Base-by-base conservation (phyloP, 768 basidiomycete genomes). In the Omphalotus guepiniiformis region DNA sequence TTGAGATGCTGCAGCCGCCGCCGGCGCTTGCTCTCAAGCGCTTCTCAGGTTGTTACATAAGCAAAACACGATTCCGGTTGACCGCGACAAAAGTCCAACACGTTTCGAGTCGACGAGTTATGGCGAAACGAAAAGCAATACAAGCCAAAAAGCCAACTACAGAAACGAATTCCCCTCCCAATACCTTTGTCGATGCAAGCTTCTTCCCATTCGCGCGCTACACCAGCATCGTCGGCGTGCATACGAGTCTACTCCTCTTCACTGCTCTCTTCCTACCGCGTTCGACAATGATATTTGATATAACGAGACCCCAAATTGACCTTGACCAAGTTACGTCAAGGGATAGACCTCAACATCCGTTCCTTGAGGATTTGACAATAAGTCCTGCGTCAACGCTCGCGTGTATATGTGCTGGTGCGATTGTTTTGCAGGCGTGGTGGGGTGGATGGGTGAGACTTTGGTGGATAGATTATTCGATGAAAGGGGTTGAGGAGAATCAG, bases 251-350 rank as follows among this genome's bases (percentile, higher is more conserved):
- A 6, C 72, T 89, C 52, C 64, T 69, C 2, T 90, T 88, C 62
- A 71, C 75, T 11, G 78, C 78, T 1, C 69, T 91, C 44, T 82
- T 79, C 60, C 71, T 91, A n/a, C 89, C 88, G n/a, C 76, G 76
- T 41, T 78, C 75, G 15, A 69, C 72, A 2, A 67, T 71, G 37
- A 58, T 80, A 21, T 67, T 72, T 49, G 66, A 63, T 11, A 56
- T 70, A n/a, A 63, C 65, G 25, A 57, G 57, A 2, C 58, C 63
- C 8, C 51, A 55, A 40, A 55, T 64, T 57, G 63, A 68, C 50
- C 50, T 59, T 23, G 57, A 57, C 16, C 62, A 65, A 25, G 48
- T 61, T 4, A 69, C 71, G 3, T 78, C 76, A 3, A 63, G 61
- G 5, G 85, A 88, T 55, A 72, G 78, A 45, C 87, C 87, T 9